Percentiles rank a stretch among this genome's conserved stretches.
phyloP scores from a whole-genome alignment of 768 basidiomycete species.

The Lactifluus subvellereus region DNA sequence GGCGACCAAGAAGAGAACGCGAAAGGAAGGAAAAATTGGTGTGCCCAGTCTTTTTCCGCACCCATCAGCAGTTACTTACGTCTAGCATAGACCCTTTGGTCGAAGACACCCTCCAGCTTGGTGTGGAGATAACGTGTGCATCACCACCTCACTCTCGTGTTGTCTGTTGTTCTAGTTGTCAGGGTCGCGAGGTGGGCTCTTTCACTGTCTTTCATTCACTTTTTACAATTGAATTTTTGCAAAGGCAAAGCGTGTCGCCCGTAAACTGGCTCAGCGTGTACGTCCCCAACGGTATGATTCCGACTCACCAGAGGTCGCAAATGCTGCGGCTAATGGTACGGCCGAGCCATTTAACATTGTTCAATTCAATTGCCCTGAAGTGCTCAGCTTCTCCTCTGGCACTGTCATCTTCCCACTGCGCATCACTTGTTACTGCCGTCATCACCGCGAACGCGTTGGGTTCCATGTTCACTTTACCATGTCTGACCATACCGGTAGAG shows the following conservation, averaged over 20 bases:
- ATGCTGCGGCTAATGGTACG: conserved; percentile 40
- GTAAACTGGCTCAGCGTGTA: conserved; percentile 81
- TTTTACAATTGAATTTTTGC: conserved; percentile 18
- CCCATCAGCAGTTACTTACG: not conserved
- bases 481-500: conserved; percentile 68
- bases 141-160: conserved; percentile 73
- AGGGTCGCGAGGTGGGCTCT: conserved; percentile 67
- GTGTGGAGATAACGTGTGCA: conserved; percentile 72
- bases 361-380: conserved; percentile 91
- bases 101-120: conserved; percentile 66
- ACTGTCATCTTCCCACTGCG: conserved; percentile 87
- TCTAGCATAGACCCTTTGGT: conserved; percentile 49
- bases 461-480: conserved; percentile 88
- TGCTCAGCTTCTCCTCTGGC: conserved; percentile 84
- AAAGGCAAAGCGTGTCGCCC: conserved; percentile 82
- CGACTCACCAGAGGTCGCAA: conserved; percentile 49
- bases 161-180: conserved; percentile 82
- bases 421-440: conserved; percentile 97
- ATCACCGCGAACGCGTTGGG: conserved; percentile 95
- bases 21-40: conserved; percentile 84
- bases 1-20: conserved; percentile 76
- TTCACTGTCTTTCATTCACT: conserved; percentile 6
- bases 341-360: conserved; percentile 82
- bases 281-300: conserved; percentile 72
- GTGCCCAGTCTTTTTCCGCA: conserved; percentile 20